Evolutionary conservation across 2,329 filamentous ascomycete species (phyloP).

Genomic region (Fusarium newnesense): DNA sequence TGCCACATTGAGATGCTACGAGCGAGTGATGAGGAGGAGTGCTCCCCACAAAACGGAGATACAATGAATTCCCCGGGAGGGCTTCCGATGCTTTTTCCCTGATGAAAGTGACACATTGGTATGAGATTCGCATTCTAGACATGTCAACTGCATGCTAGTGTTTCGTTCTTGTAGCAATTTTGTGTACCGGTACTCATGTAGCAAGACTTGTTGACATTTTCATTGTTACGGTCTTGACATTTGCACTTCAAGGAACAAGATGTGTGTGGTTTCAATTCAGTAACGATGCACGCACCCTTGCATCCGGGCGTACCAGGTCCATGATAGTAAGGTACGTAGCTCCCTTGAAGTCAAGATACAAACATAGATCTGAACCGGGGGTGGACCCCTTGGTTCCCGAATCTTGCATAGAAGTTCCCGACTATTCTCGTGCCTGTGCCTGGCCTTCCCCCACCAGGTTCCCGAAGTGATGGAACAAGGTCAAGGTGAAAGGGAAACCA

Average conservation of each 20-base stretch:
- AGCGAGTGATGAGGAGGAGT: conserved; percentile 31
- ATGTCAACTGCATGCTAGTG: background rate
- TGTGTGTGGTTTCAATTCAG: background rate
- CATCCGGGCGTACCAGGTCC: background rate
- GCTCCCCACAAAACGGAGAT: conserved; percentile 36
- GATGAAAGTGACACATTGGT: background rate
- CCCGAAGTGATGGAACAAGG: conserved; percentile 10
- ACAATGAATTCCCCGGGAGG: conserved; percentile 12
- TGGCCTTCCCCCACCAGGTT: conserved; percentile 10
- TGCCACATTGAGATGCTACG: conserved; percentile 5
- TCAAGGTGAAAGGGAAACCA: conserved; percentile 25
- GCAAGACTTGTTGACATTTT: background rate
- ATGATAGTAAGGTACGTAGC: background rate
- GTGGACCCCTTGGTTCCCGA: conserved; percentile 31
- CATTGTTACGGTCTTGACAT: background rate
- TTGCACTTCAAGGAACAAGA: background rate
- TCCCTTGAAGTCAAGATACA: conserved; percentile 17
- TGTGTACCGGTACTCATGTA: background rate
- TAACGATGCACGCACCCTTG: background rate
- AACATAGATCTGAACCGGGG: conserved; percentile 33
- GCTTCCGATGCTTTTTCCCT: conserved; percentile 7
- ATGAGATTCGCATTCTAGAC: background rate
- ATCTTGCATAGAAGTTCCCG: conserved; percentile 37
- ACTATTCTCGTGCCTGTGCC: conserved; percentile 28
- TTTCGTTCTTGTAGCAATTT: background rate